A percentile compares a stretch with the other conserved stretches of the same genome.
Conservation (phyloP, 352 stramenopile genomes). For the Stramenopiles sp. region DNA sequence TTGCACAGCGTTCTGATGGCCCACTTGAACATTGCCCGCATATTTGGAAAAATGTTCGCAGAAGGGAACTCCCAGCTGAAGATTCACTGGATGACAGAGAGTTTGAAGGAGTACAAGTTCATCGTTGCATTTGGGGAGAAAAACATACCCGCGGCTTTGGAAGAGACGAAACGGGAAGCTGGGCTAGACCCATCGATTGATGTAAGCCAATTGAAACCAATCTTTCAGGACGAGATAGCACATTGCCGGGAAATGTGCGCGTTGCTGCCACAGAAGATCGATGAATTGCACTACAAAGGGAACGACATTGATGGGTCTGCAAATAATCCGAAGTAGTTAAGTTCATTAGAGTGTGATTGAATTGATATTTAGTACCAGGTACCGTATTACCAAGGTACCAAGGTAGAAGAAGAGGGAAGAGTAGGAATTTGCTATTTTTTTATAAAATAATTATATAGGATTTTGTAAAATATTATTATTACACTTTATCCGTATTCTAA, state of each 20-base stretch:
- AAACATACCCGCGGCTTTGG: not conserved
- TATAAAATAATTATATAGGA: too few species aligned
- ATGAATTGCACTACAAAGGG: not conserved
- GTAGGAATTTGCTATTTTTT: too few species aligned
- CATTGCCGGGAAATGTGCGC: not conserved
- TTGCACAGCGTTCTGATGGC: not conserved
- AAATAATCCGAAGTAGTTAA: too few species aligned
- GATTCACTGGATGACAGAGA: not conserved
- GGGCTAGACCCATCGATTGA: not conserved
- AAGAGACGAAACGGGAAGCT: not conserved
- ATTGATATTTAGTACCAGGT: too few species aligned
- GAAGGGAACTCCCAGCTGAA: not conserved
- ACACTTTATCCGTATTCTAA: too few species aligned
- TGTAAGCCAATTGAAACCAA: not conserved
- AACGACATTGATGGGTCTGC: too few species aligned
- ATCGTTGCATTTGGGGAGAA: not conserved
- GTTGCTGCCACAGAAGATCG: not conserved
- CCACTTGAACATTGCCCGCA: not conserved
- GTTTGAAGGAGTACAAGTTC: constrained; percentile 1
- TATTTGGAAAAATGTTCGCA: not conserved
- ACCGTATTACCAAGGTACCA: too few species aligned
- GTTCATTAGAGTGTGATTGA: too few species aligned
- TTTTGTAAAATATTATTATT: too few species aligned
- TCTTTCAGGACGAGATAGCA: not conserved
- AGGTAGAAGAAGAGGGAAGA: too few species aligned